These are phyloP conservation scores for Euclidium syriacum DNA, from an alignment of 345 rosid species.

Conservation along the genomic window DNA sequence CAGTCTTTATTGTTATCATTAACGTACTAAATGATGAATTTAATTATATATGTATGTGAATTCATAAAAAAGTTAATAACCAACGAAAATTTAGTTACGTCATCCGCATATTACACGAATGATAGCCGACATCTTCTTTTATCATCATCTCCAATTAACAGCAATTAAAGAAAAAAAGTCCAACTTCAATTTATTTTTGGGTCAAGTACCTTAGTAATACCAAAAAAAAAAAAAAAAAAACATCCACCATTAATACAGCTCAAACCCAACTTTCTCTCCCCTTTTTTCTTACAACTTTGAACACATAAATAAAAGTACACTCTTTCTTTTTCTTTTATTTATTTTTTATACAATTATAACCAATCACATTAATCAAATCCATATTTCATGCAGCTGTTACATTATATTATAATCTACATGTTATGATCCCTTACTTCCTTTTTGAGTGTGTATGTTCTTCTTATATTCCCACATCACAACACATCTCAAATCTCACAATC, in stretches of 20 bases:
- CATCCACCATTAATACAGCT: constrained; percentile 29
- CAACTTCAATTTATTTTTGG: background rate
- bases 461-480: constrained; percentile 14
- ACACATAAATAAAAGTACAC: background rate
- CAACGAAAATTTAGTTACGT: too few species aligned
- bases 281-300: constrained; percentile 31
- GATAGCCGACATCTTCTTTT: constrained; percentile 5
- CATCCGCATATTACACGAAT: background rate
- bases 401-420: constrained; percentile 11
- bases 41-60: too few species aligned
- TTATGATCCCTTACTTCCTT: constrained; percentile 1
- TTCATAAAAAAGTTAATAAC: too few species aligned
- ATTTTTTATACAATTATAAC: background rate
- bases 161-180: background rate
- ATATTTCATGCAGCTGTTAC: constrained; percentile 30
- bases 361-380: constrained; percentile 21
- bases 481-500: constrained; percentile 11
- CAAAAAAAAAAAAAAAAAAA: background rate
- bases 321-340: background rate
- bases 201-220: background rate
- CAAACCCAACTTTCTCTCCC: constrained; percentile 33
- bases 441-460: constrained; percentile 11
- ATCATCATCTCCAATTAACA: background rate
- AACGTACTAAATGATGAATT: too few species aligned
- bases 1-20: too few species aligned